Base-by-base conservation (phyloP, 768 basidiomycete genomes). In the Strobilomyces echinocephalus region DNA sequence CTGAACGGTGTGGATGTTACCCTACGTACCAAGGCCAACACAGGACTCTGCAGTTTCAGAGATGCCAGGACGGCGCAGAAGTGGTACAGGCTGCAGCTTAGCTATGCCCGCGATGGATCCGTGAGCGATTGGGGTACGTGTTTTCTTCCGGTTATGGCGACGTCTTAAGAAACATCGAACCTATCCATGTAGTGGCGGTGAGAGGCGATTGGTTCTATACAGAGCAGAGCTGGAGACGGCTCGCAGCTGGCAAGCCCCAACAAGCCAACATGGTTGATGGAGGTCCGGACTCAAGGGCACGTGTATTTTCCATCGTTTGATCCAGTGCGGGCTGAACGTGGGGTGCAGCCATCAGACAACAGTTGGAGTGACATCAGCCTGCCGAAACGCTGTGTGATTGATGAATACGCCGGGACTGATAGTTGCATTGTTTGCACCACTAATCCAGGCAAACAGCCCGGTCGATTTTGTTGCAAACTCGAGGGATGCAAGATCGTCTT, bases 1-100 rank as follows among this genome's bases (percentile, higher is more conserved):
- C 24, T 53, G 34, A 16, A n/a, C 1, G 48, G 44, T 15, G 34
- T 21, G 8, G 39, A 46, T 2, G 56, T 50, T 11, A 43, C 35
- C 8, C 35, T 57, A 4, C 38, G 12, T 7, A 49, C 46, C 1
- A 34, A 18, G 2, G 11, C 31, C 49, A 39, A 38, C 2, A 41
- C 36, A 20, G 52, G 41, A 24, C 35, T 53, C 12, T 57, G 46
- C 30, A 33, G 8, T 33, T 53, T 57, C 45, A 21, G 7, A 5
- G 45, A 53, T 12, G 7, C 26, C 8, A 18, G 28, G 14, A 49
- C 20, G 21, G 56, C 56, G 15, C 34, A 28, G 12, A 41, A 14
- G 28, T 57, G 56, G 56, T 57, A 47, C 20, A 28, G 16, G 8
- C 31, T 57, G 8, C 48, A 57, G 10, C 18, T 50, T 21, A 33